These are phyloP conservation scores for Trichoderma orchidacearum DNA, from an alignment of 495 filamentous ascomycete species.

Conservation along the genomic window DNA sequence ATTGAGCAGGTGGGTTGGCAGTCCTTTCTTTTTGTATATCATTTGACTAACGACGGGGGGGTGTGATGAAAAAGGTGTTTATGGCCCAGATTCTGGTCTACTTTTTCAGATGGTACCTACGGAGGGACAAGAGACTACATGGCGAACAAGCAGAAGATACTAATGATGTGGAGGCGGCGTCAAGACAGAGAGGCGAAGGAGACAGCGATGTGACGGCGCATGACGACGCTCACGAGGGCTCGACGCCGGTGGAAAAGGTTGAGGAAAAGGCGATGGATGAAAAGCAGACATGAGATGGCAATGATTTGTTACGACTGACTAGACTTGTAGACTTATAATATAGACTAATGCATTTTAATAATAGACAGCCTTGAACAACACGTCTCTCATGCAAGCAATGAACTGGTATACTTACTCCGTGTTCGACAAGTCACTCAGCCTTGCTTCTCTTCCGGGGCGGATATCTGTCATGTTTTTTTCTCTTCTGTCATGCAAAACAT, in stretches of 20 bases:
- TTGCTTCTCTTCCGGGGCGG: no score
- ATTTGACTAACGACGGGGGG: neutral
- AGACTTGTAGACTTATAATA: no score
- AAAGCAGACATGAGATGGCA: no score
- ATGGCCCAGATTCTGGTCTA: constrained; percentile 41
- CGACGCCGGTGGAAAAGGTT: neutral
- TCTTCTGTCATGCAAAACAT: no score
- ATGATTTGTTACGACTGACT: no score
- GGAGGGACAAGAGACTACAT: constrained; percentile 13
- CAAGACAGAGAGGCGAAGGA: neutral
- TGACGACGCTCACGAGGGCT: neutral
- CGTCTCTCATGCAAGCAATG: no score
- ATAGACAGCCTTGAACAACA: no score
- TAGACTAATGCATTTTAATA: no score
- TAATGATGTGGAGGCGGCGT: constrained; percentile 4
- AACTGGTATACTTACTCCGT: no score
- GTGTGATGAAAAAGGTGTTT: constrained; percentile 18
- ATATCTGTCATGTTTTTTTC: no score
- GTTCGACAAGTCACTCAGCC: no score
- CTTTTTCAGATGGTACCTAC: constrained; percentile 34
- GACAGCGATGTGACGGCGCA: neutral
- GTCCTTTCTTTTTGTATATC: neutral
- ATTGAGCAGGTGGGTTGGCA: constrained; percentile 29
- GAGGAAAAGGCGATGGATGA: neutral
- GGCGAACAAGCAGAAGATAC: neutral